Conservation (phyloP, 1,139 yeast species). For the Geotrichum siamense region DNA sequence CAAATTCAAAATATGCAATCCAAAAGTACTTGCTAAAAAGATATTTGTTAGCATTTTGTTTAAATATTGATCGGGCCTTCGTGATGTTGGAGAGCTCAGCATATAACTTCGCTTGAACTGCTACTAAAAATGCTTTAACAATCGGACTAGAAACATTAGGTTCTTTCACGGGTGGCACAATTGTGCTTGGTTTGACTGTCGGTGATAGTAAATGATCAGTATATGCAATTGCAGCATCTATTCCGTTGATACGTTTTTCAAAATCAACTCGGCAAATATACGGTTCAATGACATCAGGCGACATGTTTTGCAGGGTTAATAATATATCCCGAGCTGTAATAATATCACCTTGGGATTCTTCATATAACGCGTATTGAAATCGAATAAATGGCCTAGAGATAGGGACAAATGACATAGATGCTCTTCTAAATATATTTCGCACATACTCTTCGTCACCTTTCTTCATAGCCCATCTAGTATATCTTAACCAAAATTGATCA, state of each 20-base stretch:
- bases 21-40: constrained; percentile 23
- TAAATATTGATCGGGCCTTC: constrained; percentile 10
- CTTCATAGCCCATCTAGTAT: constrained; percentile 39
- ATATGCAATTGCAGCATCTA: constrained; percentile 21
- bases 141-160: background rate
- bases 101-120: constrained; percentile 12
- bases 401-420: constrained; percentile 31
- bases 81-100: constrained; percentile 4
- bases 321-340: constrained; percentile 31
- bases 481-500: constrained; percentile 57
- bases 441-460: constrained; percentile 25
- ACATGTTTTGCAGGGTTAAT: constrained; percentile 20
- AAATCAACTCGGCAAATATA: constrained; percentile 24
- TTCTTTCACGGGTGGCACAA: constrained; percentile 3
- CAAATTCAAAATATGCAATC: constrained; percentile 32
- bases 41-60: constrained; percentile 10
- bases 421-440: constrained; percentile 31
- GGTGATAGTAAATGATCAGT: constrained; percentile 19
- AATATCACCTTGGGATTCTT: constrained; percentile 30
- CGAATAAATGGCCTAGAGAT: constrained; percentile 31
- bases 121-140: constrained; percentile 8
- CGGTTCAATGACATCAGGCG: constrained; percentile 16
- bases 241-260: constrained; percentile 23
- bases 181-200: background rate
- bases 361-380: constrained; percentile 34